Evolutionary conservation across 164 flowering plant species (phyloP).

Genomic region (Malania oleifera): DNA sequence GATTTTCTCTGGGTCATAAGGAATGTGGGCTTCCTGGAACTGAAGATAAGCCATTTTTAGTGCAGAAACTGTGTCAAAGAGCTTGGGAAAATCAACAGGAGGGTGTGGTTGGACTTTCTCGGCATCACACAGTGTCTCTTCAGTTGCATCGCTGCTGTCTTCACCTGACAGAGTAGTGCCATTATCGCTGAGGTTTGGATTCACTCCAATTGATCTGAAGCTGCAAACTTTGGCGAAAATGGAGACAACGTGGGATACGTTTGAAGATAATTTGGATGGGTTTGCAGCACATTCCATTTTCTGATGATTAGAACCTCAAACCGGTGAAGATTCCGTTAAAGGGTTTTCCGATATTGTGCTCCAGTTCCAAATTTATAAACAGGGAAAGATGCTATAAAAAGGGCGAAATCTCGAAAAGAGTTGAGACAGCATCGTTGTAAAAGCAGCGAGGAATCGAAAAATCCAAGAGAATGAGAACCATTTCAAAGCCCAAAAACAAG

Average conservation of each 20-base stretch:
- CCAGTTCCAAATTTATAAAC: too few species aligned
- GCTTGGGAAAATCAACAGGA: conserved; percentile 19
- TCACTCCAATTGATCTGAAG: conserved; percentile 53
- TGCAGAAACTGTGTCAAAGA: conserved; percentile 39
- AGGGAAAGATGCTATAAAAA: too few species aligned
- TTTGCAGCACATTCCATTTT: conserved; percentile 31
- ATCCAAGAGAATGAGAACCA: too few species aligned
- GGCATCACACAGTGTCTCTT: conserved; percentile 19
- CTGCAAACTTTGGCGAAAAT: conserved; percentile 46
- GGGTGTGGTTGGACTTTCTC: conserved; percentile 37
- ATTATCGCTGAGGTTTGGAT: conserved; percentile 8
- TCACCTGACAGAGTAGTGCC: not conserved
- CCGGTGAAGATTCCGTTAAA: too few species aligned
- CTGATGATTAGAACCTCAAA: too few species aligned
- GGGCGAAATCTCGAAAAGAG: too few species aligned
- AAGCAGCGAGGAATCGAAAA: too few species aligned
- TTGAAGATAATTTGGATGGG: conserved; percentile 36
- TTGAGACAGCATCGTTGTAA: too few species aligned
- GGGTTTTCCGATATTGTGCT: too few species aligned
- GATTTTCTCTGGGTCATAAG: conserved; percentile 40
- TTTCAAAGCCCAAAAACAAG: too few species aligned
- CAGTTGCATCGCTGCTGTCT: conserved; percentile 25
- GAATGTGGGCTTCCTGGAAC: conserved; percentile 59
- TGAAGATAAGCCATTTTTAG: conserved; percentile 47
- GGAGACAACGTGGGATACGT: conserved; percentile 41